A percentile compares a stretch with the other conserved stretches of the same genome.
Evolutionary conservation across 805 yeast species (phyloP).

Genomic region (Nakazawaea holstii): DNA sequence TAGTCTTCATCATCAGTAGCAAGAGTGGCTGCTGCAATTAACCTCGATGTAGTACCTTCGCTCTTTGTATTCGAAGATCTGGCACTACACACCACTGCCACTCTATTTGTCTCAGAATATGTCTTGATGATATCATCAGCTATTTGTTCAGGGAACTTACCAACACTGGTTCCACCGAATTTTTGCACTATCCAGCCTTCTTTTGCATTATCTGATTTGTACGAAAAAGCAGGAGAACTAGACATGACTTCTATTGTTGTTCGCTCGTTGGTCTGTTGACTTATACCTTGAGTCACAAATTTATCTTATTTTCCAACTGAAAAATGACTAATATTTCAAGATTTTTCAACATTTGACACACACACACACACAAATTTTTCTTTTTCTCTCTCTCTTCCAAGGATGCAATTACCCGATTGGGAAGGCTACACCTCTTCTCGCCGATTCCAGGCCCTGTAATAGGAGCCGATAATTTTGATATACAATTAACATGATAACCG

Average conservation of each 20-base stretch:
- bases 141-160: slow-evolving; percentile 84
- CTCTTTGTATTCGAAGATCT: slow-evolving; percentile 86
- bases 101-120: slow-evolving; percentile 54
- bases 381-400: no score
- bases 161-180: slow-evolving; percentile 96
- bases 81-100: slow-evolving; percentile 95
- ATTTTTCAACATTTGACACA: no score
- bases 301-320: not conserved
- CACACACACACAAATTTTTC: no score
- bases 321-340: not conserved
- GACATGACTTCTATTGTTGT: not conserved
- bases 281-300: not conserved
- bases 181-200: slow-evolving; percentile 79
- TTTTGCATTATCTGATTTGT: slow-evolving; percentile 4
- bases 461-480: no score
- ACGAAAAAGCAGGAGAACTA: slow-evolving; percentile 10
- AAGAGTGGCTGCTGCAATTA: slow-evolving; percentile 77
- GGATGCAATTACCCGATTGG: not conserved
- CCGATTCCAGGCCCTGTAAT: not conserved
- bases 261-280: not conserved
- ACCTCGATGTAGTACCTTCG: slow-evolving; percentile 92
- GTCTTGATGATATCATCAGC: slow-evolving; percentile 78
- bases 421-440: not conserved
- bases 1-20: slow-evolving; percentile 62
- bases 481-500: no score